Evolutionary conservation across 1,139 yeast genomes (phyloP).

Genomic region (Magnusiomyces tetraspermus): DNA sequence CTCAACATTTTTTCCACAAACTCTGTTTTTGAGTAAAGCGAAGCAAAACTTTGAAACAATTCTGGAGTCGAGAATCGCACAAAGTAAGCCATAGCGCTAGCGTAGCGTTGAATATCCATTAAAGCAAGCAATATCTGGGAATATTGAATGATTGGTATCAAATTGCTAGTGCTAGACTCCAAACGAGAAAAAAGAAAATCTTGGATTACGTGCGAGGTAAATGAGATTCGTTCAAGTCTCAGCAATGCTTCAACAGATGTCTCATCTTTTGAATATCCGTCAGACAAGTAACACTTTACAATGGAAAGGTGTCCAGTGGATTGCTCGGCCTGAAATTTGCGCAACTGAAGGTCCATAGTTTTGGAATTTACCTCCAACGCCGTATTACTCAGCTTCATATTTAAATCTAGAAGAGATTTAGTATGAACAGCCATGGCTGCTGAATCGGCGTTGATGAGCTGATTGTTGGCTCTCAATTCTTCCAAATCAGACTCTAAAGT

Average conservation of each 20-base stretch:
- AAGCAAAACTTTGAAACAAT: conserved; percentile 13
- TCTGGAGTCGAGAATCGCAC: conserved; percentile 17
- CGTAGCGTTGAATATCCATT: conserved; percentile 15
- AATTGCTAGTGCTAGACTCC: conserved; percentile 7
- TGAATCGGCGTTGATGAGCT: conserved; percentile 17
- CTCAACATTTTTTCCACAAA: conserved; percentile 15
- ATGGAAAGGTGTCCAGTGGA: conserved; percentile 27
- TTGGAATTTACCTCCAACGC: conserved; percentile 21
- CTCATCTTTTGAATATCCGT: conserved; percentile 20
- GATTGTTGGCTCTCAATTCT: conserved; percentile 18
- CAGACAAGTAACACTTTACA: conserved; percentile 19
- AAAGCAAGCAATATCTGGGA: conserved; percentile 16
- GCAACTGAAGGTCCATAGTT: conserved; percentile 26
- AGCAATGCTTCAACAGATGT: conserved; percentile 18
- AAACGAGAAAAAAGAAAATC: conserved; percentile 14
- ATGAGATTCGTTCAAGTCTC: conserved; percentile 16
- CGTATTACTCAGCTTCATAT: conserved; percentile 23
- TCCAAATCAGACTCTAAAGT: conserved; percentile 27
- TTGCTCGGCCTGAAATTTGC: conserved; percentile 24
- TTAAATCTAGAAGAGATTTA: conserved; percentile 24
- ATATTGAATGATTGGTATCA: conserved; percentile 12
- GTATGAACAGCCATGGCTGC: conserved; percentile 18
- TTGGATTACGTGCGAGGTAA: conserved; percentile 14
- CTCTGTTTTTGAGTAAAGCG: conserved; percentile 14
- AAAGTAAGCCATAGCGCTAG: conserved; percentile 13